Base-by-base conservation (phyloP, 495 filamentous ascomycete genomes). In the Cryomyces antarcticus region DNA sequence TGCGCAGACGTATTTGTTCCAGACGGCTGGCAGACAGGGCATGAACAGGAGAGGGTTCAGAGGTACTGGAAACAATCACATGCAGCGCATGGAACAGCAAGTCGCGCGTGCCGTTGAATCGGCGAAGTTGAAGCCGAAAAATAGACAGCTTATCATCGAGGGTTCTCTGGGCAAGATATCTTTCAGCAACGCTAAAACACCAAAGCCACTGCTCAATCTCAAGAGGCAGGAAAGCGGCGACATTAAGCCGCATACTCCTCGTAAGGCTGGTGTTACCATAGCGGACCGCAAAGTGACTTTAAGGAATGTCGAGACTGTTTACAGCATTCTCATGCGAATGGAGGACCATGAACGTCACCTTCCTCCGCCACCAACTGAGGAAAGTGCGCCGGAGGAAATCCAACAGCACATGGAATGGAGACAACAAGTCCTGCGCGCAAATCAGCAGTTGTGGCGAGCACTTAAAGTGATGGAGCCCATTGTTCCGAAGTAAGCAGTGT, bases 11-110 rank as follows among this genome's bases (percentile, higher is more conserved):
- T 99, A 99, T 57, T 67, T 99, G 2, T 88, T 92, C 57, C 83
- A 93, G 58, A 93, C 83, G 4, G 86, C 82, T 11, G 78, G 78
- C 46, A 76, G 84, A 17, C 68, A 79, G 49, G 80, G 81, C 34
- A 55, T 62, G 30, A 64, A 68, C 52, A 65, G 82, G 48, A 69
- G 85, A 43, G 75, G 88, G 48, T 66, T 68, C 30, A 71, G 80
- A 29, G 87, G 83, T 4, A 24, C 17, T 24, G 75, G 72, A 4
- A 88, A 99, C 58, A 96, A 94, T 52, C 89, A 99, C 56, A 79
- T 96, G 69, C 89, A 95, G 54, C 75, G 89, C 28, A 99, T 99
- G 89, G 86, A 99, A 59, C 92, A 96, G 54, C 89, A 99, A 57
- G 89, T 99, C 24, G 86, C 93, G 55, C 78, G 89, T 31, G 89